Evolutionary conservation across 495 filamentous ascomycete genomes (phyloP).

Genomic region (Penicillium canescens): DNA sequence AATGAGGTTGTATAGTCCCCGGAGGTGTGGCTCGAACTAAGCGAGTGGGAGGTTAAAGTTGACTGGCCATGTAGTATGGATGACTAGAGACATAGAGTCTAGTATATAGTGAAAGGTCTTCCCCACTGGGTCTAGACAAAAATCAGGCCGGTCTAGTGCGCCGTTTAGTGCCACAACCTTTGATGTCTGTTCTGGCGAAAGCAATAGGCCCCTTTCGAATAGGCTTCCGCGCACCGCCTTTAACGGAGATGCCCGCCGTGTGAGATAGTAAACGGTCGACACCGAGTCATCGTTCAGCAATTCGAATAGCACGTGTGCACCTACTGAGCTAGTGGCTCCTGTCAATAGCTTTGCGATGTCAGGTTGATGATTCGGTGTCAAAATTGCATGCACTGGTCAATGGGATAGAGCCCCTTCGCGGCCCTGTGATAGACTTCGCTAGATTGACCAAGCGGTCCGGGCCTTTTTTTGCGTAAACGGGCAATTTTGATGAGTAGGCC

Average conservation of each 20-base stretch:
- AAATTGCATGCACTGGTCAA: conserved; percentile 8
- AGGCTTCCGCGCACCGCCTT: conserved; percentile 25
- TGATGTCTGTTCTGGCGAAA: conserved; percentile 18
- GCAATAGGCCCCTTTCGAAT: no score
- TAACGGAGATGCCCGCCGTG: conserved; percentile 35
- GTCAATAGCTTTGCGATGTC: conserved; percentile 51
- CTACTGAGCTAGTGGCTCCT: conserved; percentile 61
- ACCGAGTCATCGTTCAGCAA: conserved; percentile 47
- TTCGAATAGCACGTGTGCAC: conserved; percentile 53
- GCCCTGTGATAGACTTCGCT: no score
- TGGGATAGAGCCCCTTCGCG: no score
- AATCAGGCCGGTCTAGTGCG: conserved; percentile 36
- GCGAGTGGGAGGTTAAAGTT: conserved; percentile 52
- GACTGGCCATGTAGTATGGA: conserved; percentile 60
- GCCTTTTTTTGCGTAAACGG: no score
- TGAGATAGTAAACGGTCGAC: conserved; percentile 52
- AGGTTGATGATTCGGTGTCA: neutral
- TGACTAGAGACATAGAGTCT: conserved; percentile 47
- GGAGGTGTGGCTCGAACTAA: conserved; percentile 47
- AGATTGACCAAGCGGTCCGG: no score
- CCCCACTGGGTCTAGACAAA: conserved; percentile 38
- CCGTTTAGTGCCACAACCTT: conserved; percentile 44
- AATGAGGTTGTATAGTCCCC: conserved; percentile 52
- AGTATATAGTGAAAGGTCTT: conserved; percentile 34
- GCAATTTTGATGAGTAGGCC: no score